phyloP scores from a whole-genome alignment of 805 yeast genomes.

The Torulaspora maleeae region DNA sequence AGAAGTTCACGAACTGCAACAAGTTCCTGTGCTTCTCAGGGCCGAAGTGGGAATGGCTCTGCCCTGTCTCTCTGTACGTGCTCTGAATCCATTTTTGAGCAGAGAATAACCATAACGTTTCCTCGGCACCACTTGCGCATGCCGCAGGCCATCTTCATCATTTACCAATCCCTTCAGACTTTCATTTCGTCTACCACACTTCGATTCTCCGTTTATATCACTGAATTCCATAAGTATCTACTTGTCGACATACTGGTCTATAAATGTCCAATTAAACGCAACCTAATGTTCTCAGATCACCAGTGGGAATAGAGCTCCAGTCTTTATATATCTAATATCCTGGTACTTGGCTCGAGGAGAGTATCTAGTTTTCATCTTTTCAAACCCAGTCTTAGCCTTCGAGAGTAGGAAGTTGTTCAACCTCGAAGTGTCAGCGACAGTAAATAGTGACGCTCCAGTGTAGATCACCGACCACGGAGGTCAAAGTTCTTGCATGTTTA shows the following conservation, averaged over 20 bases:
- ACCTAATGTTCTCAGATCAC: not conserved
- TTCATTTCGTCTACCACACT: not conserved
- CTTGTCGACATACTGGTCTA: not conserved
- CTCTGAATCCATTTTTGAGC: conserved; percentile 73
- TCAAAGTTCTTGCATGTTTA: not conserved
- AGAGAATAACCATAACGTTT: conserved; percentile 11
- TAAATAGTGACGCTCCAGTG: not conserved
- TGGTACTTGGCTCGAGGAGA: not conserved
- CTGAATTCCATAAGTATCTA: not conserved
- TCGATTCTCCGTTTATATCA: conserved; percentile 1
- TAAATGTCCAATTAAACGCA: not conserved
- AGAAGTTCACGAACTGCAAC: conserved; percentile 70
- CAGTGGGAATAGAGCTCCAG: too few species aligned
- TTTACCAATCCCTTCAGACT: not conserved
- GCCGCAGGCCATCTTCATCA: not conserved
- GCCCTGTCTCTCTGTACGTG: conserved; percentile 90
- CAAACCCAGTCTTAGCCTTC: not conserved
- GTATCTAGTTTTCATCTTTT: not conserved
- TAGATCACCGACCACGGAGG: not conserved
- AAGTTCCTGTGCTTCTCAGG: conserved; percentile 78
- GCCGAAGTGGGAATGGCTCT: conserved; percentile 94
- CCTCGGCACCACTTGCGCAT: too few species aligned
- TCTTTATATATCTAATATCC: too few species aligned
- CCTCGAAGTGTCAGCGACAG: not conserved
- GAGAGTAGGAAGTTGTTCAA: not conserved